Base-by-base conservation (phyloP, 2,329 filamentous ascomycete species). In the Samsoniella hepiali region DNA sequence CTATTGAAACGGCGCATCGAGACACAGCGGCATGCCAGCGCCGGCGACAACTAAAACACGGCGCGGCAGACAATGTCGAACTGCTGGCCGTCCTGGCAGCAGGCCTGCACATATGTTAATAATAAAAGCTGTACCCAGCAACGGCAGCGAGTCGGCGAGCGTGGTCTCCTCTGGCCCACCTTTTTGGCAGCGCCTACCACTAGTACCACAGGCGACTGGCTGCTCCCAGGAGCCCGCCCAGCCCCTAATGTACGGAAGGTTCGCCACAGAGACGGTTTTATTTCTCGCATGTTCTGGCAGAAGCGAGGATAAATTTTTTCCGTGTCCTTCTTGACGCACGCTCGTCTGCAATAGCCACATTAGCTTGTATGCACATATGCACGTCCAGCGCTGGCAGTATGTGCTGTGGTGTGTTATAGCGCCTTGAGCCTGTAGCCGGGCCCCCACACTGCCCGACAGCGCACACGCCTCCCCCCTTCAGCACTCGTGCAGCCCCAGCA, bases 141-240 rank as follows among this genome's bases (percentile, higher is more conserved):
- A 36, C 55, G 40, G 55, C n/a, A 58, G 55, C 42, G 55, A 58
- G 29, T 58, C 55, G 55, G 55, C 55, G 42, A 58, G 9, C 13
- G 17, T 22, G 22, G 7, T 2, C 9, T 15, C 38, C 27, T 34
- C 32, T 50, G 50, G 32, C 42, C 55, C 55, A 47, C 55, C 42
- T 29, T 36, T 47, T 47, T 27, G 31, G 31, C 42, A 31, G 29
- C 55, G 42, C 42, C 55, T 42, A 47, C 55, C 55, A 58, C 3
- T 10, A 58, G 17, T 58, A 58, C 55, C 29, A 58, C 55, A 22
- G n/a, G 9, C 13, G 27, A 57, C 36, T 29, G 32, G n/a, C 2
- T 8, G 49, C 5, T 34, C 22, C 22, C 22, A 22, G 22, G 22
- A 36, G 17, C 32, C 50, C 50, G 22, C n/a, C 17, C 9, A 22